Evolutionary conservation across 2,329 filamentous ascomycete genomes (phyloP).

Genomic region (Capronia coronata): DNA sequence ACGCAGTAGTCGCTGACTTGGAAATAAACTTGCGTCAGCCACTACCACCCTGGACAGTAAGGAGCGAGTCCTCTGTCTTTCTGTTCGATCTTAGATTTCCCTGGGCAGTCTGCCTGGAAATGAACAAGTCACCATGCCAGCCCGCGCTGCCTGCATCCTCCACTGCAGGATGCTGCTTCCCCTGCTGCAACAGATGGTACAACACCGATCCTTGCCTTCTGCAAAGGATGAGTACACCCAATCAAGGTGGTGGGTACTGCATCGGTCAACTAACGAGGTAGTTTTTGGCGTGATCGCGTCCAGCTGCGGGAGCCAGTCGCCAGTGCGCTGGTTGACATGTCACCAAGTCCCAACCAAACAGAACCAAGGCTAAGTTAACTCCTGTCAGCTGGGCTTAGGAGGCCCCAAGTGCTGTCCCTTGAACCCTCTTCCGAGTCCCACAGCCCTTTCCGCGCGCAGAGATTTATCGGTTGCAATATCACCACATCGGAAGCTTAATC

Average conservation of each 20-base stretch:
- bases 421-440: neutral
- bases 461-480: neutral
- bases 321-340: neutral
- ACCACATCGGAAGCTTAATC: neutral
- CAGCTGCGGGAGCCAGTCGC: constrained; percentile 2
- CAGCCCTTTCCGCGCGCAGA: neutral
- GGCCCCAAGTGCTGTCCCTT: neutral
- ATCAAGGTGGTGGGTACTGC: neutral
- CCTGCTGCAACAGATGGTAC: neutral
- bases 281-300: neutral
- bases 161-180: neutral
- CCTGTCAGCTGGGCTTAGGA: neutral
- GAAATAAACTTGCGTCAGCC: too few relatives aligned
- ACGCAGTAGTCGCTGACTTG: too few relatives aligned
- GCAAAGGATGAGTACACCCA: neutral
- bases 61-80: too few relatives aligned
- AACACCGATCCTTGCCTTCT: neutral
- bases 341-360: neutral
- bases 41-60: too few relatives aligned
- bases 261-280: too few relatives aligned
- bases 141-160: neutral
- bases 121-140: neutral
- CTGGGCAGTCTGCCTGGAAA: too few relatives aligned
- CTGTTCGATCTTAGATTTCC: too few relatives aligned
- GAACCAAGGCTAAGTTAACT: neutral